Conservation (phyloP, 352 stramenopile genomes). For the Chrysophaeum taylorii region DNA sequence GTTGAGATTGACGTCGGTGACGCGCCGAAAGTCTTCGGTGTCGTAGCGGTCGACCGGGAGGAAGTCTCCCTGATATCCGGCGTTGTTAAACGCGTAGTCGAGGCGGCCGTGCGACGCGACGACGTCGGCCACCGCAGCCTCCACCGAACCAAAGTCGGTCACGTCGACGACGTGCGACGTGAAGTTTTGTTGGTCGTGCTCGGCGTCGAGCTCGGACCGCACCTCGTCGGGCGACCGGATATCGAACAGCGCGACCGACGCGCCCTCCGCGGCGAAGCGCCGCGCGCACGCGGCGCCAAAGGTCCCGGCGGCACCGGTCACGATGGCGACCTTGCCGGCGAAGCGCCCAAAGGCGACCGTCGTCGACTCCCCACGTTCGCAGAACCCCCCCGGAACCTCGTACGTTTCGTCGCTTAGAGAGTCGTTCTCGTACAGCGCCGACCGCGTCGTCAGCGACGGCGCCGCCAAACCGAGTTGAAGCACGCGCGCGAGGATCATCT, state of each 20-base stretch:
- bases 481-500: too few species aligned
- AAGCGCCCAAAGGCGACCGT: background rate
- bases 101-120: background rate
- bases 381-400: background rate
- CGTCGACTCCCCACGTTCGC: background rate
- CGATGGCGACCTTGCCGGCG: background rate
- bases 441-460: too few species aligned
- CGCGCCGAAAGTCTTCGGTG: background rate
- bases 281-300: background rate
- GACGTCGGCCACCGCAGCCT: background rate
- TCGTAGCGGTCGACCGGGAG: background rate
- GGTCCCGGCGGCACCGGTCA: background rate
- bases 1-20: background rate
- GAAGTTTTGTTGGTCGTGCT: background rate
- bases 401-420: too few species aligned
- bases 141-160: background rate
- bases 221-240: background rate
- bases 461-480: too few species aligned
- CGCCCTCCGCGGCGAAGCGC: background rate
- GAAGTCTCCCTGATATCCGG: background rate
- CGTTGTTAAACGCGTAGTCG: constrained; percentile 4
- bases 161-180: background rate
- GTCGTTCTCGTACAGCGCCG: too few species aligned
- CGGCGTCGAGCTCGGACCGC: background rate
- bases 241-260: background rate